Conservation (phyloP, 2,329 filamentous ascomycete species). For the Penicillium olsonii region DNA sequence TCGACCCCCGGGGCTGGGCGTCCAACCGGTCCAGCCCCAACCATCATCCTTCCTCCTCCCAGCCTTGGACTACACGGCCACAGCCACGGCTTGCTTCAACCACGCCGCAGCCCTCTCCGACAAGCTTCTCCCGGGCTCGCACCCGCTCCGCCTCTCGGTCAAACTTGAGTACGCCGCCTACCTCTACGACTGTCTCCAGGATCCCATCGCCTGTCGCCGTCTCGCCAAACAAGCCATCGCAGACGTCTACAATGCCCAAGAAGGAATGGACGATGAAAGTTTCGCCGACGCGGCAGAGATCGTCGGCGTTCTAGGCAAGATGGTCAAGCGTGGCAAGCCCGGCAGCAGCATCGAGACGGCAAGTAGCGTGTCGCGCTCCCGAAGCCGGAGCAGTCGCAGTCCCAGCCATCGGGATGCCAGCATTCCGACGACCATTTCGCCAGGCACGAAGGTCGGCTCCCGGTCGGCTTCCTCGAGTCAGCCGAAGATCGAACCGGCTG, state of each 20-base stretch:
- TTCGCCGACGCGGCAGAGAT: constrained; percentile 89
- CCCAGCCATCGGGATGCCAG: constrained; percentile 23
- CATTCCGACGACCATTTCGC: constrained; percentile 21
- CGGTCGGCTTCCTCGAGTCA: constrained; percentile 6
- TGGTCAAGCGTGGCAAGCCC: constrained; percentile 73
- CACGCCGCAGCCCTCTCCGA: constrained; percentile 76
- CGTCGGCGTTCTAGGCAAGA: constrained; percentile 80
- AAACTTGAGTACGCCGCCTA: constrained; percentile 93
- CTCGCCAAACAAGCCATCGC: constrained; percentile 81
- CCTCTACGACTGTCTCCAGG: constrained; percentile 87
- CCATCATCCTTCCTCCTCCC: constrained; percentile 75
- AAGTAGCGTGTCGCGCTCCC: constrained; percentile 31
- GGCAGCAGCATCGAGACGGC: constrained; percentile 34
- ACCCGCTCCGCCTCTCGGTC: constrained; percentile 84
- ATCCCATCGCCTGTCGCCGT: constrained; percentile 71
- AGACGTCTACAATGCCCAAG: constrained; percentile 86
- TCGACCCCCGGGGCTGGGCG: constrained; percentile 34
- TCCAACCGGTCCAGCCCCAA: constrained; percentile 27
- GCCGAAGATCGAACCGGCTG: constrained; percentile 19
- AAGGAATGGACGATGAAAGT: constrained; percentile 93
- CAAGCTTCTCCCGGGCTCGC: constrained; percentile 76
- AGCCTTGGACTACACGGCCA: constrained; percentile 75
- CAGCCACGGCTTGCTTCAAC: constrained; percentile 78
- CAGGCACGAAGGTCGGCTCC: constrained; percentile 20
- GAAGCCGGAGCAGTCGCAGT: constrained; percentile 34